A percentile compares a stretch with the other conserved stretches of the same genome.
phyloP scores from a whole-genome alignment of 1,284 basidiomycete species.

The Sporisorium sorghi region DNA sequence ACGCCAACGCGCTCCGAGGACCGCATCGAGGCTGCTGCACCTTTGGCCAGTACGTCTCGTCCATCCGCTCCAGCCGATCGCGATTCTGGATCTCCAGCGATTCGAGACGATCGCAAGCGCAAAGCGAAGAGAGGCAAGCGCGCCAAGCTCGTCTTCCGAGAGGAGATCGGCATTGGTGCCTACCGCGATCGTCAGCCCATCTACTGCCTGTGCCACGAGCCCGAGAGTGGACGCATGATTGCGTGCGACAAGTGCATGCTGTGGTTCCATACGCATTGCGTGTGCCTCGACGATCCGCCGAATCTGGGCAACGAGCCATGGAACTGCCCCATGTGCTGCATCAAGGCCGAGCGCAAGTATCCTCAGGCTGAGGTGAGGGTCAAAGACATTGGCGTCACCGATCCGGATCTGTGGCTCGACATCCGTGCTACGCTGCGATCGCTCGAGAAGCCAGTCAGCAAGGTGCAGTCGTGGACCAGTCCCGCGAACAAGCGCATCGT shows the following conservation, averaged over 20 bases:
- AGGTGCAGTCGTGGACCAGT: conserved; percentile 58
- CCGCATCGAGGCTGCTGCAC: conserved; percentile 7
- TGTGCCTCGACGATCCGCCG: conserved; percentile 56
- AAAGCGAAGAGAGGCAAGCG: conserved; percentile 63
- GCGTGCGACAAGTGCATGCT: conserved; percentile 67
- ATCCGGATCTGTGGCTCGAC: conserved; percentile 63
- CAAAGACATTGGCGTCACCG: conserved; percentile 54
- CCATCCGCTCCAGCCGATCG: conserved; percentile 17
- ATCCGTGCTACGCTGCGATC: conserved; percentile 64
- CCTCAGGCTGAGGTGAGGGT: conserved; percentile 66
- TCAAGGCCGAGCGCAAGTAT: conserved; percentile 66
- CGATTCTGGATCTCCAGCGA: conserved; percentile 34
- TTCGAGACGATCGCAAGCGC: conserved; percentile 46
- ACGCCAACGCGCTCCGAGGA: conserved; percentile 30
- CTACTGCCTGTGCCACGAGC: conserved; percentile 66
- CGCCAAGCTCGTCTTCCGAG: conserved; percentile 66
- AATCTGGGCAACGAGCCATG: conserved; percentile 58
- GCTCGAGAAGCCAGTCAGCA: conserved; percentile 59
- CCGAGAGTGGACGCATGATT: conserved; percentile 64
- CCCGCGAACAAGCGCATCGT: conserved; percentile 57
- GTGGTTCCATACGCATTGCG: conserved; percentile 68
- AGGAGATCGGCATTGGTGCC: conserved; percentile 59
- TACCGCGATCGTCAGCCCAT: conserved; percentile 48
- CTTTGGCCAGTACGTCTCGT: conserved; percentile 16
- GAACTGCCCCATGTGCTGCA: conserved; percentile 68